Base-by-base conservation (phyloP, 805 yeast species). In the Maudiozyma serrabonitensis region DNA sequence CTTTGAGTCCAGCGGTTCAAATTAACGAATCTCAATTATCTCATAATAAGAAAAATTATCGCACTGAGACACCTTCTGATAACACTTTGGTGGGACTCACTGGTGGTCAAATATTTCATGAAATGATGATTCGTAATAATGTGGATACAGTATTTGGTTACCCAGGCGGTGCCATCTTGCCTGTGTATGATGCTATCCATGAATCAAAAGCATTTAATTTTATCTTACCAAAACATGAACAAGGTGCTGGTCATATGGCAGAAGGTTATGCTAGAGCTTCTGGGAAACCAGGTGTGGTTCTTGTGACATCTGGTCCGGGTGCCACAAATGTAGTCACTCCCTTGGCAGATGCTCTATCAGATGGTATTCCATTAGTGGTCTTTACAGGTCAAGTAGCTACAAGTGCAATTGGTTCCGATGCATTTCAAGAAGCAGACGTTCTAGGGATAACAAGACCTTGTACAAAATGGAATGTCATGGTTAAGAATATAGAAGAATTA, bases 191-290 rank as follows among this genome's bases (percentile, higher is more conserved):
- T 67, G 98, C 98, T 58, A 91, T 91, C 59, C 87, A 85, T 75
- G 85, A 91, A 73, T 86, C 96, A 18, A 82, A 83, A 50, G 79
- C 85, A 62, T 91, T 91, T 76, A 80, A 83, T 59, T 93, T 91
- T 65, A 86, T 91, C 50, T 74, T 91, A 55, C 99, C 99, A 46
- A 80, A 95, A 61, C 98, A 91, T 69, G 99, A 91, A 70, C 98
- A 93, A 71, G 98, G 98, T 67, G 98, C 98, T 16, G 99, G 99
- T 47, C 98, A 93, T 71, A 93, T 93, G 98, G 99, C 99, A 50
- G 97, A 93, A 72, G 99, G 98, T 52, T 91, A 91, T 59, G 97
- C 98, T 50, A 78, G 95, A 57, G 99, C 95, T 40, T 69, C 75
- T 45, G 98, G 98, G 52, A 91, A 87, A 70, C 95, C 97, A n/a